Percentiles rank a stretch among this genome's conserved stretches.
Conservation (phyloP, 1,139 yeast genomes). For the Sugiyamaella japonica region DNA sequence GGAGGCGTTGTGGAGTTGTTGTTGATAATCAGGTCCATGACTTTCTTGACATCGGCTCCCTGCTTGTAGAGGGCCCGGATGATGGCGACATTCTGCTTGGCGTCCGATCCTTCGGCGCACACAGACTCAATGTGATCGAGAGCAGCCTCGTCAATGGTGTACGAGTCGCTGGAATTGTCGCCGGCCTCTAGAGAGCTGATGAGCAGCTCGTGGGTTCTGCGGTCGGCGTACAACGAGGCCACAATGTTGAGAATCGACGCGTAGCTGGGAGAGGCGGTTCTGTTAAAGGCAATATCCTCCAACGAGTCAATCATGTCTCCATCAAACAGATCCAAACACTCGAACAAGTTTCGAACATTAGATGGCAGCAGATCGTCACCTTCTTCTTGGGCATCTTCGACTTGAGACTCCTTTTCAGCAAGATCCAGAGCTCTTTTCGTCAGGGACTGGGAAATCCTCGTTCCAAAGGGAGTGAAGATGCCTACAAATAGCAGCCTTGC, state of each 20-base stretch:
- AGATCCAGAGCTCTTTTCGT: slow-evolving; percentile 31
- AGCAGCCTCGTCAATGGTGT: not conserved
- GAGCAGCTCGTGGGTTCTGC: slow-evolving; percentile 6
- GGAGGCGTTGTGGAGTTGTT: not conserved
- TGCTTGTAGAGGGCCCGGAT: slow-evolving; percentile 11
- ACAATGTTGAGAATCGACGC: slow-evolving; percentile 13
- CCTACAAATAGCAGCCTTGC: slow-evolving; percentile 27
- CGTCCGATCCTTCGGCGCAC: slow-evolving; percentile 10
- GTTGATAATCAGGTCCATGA: slow-evolving; percentile 4
- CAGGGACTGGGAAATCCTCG: slow-evolving; percentile 22
- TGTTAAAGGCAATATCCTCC: slow-evolving; percentile 1
- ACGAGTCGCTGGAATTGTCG: slow-evolving; percentile 9
- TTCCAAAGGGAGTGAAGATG: slow-evolving; percentile 19
- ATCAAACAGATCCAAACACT: slow-evolving; percentile 11
- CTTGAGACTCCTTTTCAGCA: slow-evolving; percentile 3
- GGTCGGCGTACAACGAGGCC: slow-evolving; percentile 5
- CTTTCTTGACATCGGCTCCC: slow-evolving; percentile 1
- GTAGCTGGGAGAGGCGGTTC: not conserved
- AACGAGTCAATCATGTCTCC: slow-evolving; percentile 2
- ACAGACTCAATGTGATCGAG: slow-evolving; percentile 2
- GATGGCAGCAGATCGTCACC: slow-evolving; percentile 2
- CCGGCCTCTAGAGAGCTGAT: slow-evolving; percentile 9
- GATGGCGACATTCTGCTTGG: slow-evolving; percentile 7
- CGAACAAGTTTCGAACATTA: slow-evolving; percentile 2
- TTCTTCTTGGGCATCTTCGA: not conserved